Percentiles rank a stretch among this genome's conserved stretches.
Conservation (phyloP, 78 protist species). For the Dictyostelium capitatum region DNA sequence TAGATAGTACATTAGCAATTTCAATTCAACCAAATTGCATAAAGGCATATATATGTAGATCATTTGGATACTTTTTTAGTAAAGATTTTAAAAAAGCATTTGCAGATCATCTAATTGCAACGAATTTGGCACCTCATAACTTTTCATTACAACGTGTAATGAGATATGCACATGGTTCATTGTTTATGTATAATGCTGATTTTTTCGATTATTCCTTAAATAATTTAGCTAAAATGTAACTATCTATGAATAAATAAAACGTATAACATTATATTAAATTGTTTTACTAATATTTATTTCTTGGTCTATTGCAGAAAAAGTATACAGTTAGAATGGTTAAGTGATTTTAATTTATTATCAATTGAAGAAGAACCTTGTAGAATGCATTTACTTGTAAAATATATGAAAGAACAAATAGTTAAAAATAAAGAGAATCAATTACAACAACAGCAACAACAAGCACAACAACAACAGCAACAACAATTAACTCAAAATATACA, state of each 20-base stretch:
- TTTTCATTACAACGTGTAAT: conserved; percentile 34
- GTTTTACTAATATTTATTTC: background rate
- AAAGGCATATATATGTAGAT: conserved; percentile 77
- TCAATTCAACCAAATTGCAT: conserved; percentile 79
- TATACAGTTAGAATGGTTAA: conserved; percentile 61
- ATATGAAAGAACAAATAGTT: conserved; percentile 8
- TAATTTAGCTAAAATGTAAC: conserved; percentile 29
- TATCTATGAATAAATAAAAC: background rate
- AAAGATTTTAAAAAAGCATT: conserved; percentile 73
- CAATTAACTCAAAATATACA: background rate
- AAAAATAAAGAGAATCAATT: background rate
- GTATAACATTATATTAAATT: background rate
- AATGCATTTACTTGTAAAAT: conserved; percentile 28
- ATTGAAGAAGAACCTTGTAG: conserved; percentile 78
- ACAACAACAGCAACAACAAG: conserved; percentile 4
- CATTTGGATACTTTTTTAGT: conserved; percentile 70
- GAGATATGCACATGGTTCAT: conserved; percentile 45
- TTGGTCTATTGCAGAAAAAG: background rate
- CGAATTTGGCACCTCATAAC: background rate
- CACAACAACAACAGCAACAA: background rate
- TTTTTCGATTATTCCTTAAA: background rate
- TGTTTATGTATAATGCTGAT: conserved; percentile 23
- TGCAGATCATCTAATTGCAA: conserved; percentile 57
- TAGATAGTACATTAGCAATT: conserved; percentile 73
- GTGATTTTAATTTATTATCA: conserved; percentile 62